Conservation (phyloP, 2,329 filamentous ascomycete genomes). For the Fusarium sororula region DNA sequence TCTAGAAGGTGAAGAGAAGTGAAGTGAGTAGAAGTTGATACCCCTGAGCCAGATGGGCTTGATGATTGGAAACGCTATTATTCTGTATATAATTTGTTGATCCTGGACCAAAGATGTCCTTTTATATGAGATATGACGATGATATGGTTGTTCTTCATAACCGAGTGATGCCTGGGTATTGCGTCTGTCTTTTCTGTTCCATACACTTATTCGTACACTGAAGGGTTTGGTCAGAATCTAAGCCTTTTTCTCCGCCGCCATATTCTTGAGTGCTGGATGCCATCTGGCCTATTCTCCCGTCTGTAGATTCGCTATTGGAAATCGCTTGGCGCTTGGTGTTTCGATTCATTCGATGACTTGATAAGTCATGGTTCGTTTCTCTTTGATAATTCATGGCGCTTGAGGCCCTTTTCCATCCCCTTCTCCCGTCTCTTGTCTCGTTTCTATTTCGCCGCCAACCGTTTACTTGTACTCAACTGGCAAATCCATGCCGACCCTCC, state of each 20-base stretch:
- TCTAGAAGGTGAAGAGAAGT: constrained; percentile 41
- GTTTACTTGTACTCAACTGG: constrained; percentile 66
- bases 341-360: not conserved
- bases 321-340: not conserved
- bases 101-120: constrained; percentile 4
- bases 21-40: constrained; percentile 42
- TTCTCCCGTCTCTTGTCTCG: not conserved
- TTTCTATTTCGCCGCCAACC: not conserved
- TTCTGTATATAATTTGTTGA: constrained; percentile 35
- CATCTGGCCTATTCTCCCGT: not conserved
- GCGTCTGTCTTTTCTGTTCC: constrained; percentile 6
- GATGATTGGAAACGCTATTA: constrained; percentile 30
- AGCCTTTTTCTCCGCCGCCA: not conserved
- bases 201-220: constrained; percentile 36
- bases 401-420: not conserved
- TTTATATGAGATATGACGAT: constrained; percentile 33
- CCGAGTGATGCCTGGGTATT: constrained; percentile 21
- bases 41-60: constrained; percentile 35
- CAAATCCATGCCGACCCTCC: constrained; percentile 90
- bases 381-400: not conserved
- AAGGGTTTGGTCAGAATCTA: not conserved
- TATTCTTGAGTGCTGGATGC: not conserved
- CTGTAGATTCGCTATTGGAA: not conserved
- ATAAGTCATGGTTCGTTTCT: not conserved
- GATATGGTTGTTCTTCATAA: constrained; percentile 3